These are phyloP conservation scores for Arthromyces matolae DNA, from an alignment of 768 basidiomycete genomes.

Conservation along the genomic window DNA sequence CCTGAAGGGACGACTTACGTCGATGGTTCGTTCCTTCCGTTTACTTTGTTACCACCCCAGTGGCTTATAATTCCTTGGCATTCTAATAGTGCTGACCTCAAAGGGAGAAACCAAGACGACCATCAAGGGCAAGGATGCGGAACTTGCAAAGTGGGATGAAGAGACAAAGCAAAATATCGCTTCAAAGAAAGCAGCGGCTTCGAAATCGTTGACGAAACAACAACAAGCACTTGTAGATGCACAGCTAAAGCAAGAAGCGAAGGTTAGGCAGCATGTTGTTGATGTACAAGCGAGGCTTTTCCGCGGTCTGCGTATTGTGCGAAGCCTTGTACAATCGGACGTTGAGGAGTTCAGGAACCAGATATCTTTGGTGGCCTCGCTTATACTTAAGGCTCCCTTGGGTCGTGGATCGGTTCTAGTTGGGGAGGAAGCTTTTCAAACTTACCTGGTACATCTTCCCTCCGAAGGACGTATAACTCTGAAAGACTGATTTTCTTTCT, in stretches of 20 bases:
- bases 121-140: constrained; percentile 82
- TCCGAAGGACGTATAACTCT: not conserved
- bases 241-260: constrained; percentile 78
- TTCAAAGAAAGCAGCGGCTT: constrained; percentile 62
- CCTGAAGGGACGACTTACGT: constrained; percentile 77
- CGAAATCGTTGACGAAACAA: constrained; percentile 68
- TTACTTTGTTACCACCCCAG: not conserved
- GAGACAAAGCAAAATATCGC: constrained; percentile 86
- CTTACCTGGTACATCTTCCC: constrained; percentile 68
- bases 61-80: not conserved
- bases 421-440: constrained; percentile 59
- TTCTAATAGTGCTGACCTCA: constrained; percentile 54
- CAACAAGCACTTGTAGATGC: constrained; percentile 80
- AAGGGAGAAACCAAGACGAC: constrained; percentile 46
- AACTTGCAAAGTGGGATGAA: constrained; percentile 92
- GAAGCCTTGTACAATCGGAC: constrained; percentile 50
- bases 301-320: constrained; percentile 69
- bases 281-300: constrained; percentile 50
- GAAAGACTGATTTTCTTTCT: too few relatives aligned
- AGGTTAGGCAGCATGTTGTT: constrained; percentile 58
- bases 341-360: constrained; percentile 52
- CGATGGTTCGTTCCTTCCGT: constrained; percentile 56
- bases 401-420: constrained; percentile 59
- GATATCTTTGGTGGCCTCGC: constrained; percentile 51
- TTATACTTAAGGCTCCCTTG: constrained; percentile 67